phyloP scores from a whole-genome alignment of 495 filamentous ascomycete genomes.

The Penicillium roqueforti region DNA sequence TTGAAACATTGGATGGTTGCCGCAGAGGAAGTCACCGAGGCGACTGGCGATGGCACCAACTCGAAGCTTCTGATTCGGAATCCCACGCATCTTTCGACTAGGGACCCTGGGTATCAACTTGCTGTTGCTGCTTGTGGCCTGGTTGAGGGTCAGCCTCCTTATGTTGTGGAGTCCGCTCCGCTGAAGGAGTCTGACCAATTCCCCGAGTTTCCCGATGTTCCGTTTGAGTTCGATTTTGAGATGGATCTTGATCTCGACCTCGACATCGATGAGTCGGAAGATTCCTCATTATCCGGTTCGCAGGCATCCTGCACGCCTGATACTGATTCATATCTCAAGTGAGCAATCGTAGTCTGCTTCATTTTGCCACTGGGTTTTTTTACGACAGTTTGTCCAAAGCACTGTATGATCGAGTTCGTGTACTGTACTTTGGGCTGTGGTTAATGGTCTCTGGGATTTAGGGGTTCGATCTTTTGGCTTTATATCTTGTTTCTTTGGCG shows the following conservation, averaged over 20 bases:
- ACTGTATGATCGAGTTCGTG: constrained; percentile 4
- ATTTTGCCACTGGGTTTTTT: constrained; percentile 10
- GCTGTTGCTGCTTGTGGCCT: not conserved
- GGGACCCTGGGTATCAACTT: not conserved
- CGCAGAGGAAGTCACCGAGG: constrained; percentile 46
- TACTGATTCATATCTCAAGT: constrained; percentile 37
- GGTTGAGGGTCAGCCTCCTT: not conserved
- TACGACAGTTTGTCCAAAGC: constrained; percentile 3
- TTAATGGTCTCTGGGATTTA: not conserved
- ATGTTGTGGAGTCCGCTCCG: constrained; percentile 27
- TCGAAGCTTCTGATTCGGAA: not conserved
- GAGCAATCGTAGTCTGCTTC: constrained; percentile 17
- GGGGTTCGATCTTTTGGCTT: not conserved
- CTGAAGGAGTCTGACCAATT: constrained; percentile 33
- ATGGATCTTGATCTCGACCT: not conserved
- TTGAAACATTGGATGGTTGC: constrained; percentile 82
- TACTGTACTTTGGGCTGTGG: constrained; percentile 8
- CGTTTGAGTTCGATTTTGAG: constrained; percentile 20
- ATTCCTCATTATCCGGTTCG: constrained; percentile 26
- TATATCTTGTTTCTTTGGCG: no score
- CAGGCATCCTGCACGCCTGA: constrained; percentile 31
- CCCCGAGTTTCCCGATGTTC: constrained; percentile 21
- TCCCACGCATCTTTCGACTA: not conserved
- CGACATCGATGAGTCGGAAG: not conserved
- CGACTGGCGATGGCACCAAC: not conserved